phyloP scores from a whole-genome alignment of 495 filamentous ascomycete genomes.

The Trichoderma reesei region DNA sequence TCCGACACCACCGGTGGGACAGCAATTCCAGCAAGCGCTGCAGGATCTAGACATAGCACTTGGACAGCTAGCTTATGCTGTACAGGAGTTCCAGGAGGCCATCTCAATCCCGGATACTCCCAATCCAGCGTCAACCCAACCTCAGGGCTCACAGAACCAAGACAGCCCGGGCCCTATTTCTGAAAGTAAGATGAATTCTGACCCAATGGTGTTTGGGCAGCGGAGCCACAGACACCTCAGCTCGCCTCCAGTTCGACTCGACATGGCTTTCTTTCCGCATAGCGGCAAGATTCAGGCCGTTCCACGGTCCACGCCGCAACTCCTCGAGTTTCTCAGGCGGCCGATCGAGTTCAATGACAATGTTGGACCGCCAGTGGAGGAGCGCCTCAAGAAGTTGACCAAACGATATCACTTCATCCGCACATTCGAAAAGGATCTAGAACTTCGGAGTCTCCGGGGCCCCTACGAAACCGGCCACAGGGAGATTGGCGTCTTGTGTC shows the following conservation, averaged over 20 bases:
- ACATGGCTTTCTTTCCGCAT: conserved; percentile 7
- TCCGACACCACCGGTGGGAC: background rate
- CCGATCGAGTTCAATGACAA: background rate
- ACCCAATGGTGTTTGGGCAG: background rate
- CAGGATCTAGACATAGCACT: background rate
- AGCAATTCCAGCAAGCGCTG: background rate
- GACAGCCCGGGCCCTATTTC: background rate
- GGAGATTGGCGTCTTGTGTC: conserved; percentile 28
- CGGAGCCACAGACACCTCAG: background rate
- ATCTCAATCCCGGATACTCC: background rate
- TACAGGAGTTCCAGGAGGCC: background rate
- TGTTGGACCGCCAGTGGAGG: background rate
- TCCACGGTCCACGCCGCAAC: background rate
- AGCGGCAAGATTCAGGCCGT: background rate
- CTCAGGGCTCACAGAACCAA: conserved; percentile 17
- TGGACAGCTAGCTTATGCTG: background rate
- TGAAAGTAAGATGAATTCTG: background rate
- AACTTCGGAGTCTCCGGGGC: background rate
- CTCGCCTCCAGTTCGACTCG: background rate
- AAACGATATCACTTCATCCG: conserved; percentile 9
- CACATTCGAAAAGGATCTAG: conserved; percentile 11
- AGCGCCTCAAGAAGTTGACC: background rate
- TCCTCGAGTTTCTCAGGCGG: background rate
- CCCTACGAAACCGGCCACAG: background rate
- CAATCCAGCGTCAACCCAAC: background rate